Conservation (phyloP, 2,329 filamentous ascomycete species). For the Pseudonectria buxi region DNA sequence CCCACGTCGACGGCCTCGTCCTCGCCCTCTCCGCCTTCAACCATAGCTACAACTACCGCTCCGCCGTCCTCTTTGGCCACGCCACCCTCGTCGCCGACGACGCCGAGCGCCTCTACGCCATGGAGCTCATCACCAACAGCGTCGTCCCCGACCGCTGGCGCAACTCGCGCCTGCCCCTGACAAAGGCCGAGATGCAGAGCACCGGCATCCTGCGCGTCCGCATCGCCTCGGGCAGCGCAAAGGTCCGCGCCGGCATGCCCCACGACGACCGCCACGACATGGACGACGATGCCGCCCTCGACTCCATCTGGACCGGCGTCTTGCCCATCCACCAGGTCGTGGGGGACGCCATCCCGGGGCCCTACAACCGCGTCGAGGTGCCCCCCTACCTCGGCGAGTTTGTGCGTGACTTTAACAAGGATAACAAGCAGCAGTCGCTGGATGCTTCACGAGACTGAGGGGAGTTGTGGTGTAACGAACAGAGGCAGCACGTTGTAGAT, state of each 20-base stretch:
- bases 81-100: constrained; percentile 59
- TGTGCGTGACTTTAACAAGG: constrained; percentile 32
- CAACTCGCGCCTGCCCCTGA: constrained; percentile 63
- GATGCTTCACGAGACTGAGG: constrained; percentile 19
- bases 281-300: constrained; percentile 35
- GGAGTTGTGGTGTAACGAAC: not conserved
- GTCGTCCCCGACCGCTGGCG: constrained; percentile 65
- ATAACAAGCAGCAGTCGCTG: constrained; percentile 22
- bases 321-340: constrained; percentile 57
- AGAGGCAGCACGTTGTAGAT: not conserved
- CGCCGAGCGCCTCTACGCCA: constrained; percentile 69
- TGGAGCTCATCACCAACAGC: constrained; percentile 70
- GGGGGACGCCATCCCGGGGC: constrained; percentile 55
- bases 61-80: constrained; percentile 69
- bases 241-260: constrained; percentile 61
- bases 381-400: constrained; percentile 54
- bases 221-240: constrained; percentile 67
- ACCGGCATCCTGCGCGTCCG: constrained; percentile 66
- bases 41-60: constrained; percentile 84
- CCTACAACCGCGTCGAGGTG: constrained; percentile 53
- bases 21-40: constrained; percentile 72
- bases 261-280: constrained; percentile 45
- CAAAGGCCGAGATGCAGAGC: constrained; percentile 64
- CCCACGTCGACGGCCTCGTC: constrained; percentile 71
- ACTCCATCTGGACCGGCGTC: constrained; percentile 48